Evolutionary conservation across 2,329 filamentous ascomycete genomes (phyloP), one percentile per base, ranked within the genome.

Genomic region (Hypoxylon sp.): DNA sequence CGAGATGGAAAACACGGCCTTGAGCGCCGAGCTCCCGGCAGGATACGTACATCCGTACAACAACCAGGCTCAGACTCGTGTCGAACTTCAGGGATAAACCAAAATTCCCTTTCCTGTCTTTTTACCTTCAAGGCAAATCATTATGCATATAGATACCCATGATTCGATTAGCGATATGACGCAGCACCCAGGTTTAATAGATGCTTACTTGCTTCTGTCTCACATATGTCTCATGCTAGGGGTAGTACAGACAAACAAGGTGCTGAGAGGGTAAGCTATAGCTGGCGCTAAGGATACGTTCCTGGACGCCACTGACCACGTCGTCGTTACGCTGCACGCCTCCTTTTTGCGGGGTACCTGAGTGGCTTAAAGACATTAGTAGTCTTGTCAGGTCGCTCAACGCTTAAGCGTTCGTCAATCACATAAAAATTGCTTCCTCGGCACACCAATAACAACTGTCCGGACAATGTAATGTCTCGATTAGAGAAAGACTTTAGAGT

Each of bases 41-140:
- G 35, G 20, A 40, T 52, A 53, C 27, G 17, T 40, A 3, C 11
- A 46, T 21, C 4, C 17, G 40, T 21, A 27, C 21, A 17, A 21
- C n/a, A 42, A 13, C 23, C 45, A 13, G 15, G 20, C 13, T 11
- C 4, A 11, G 21, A 18, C 41, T 9, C 21, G 38, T n/a, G 40
- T 33, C 1, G 58, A 60, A 26, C 53, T 60, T 47, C 48, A 53
- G 18, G 58, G 53, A 40, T 60, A 26, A 53, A 42, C 8, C 20
- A 29, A n/a, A 4, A 21, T 41, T n/a, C n/a, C n/a, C n/a, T n/a
- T n/a, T n/a, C n/a, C n/a, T n/a, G n/a, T n/a, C n/a, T n/a, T n/a
- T n/a, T n/a, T n/a, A n/a, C n/a, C 31, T 27, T 15, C 2, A 33
- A 18, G 2, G 27, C 43, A n/a, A 29, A 35, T 48, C 45, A 18